These are phyloP conservation scores for Cercophora scortea DNA, from an alignment of 495 filamentous ascomycete genomes.

Conservation along the genomic window DNA sequence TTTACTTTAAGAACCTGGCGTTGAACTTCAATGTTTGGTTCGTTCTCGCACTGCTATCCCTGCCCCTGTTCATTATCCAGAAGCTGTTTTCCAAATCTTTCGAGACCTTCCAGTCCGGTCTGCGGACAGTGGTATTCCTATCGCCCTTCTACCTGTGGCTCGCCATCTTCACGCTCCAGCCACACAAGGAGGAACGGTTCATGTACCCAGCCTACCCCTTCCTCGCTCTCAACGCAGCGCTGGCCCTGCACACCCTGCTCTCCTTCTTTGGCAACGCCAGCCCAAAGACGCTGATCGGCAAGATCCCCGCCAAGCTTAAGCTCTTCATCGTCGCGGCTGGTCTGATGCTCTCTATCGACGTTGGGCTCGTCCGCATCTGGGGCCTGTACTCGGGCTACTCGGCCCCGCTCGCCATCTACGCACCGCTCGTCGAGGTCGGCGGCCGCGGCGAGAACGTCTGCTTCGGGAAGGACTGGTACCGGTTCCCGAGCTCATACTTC, in stretches of 20 bases:
- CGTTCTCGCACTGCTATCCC: slow-evolving; percentile 64
- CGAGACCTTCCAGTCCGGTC: slow-evolving; percentile 37
- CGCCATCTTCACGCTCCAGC: slow-evolving; percentile 78
- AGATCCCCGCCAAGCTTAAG: slow-evolving; percentile 64
- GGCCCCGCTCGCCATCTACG: slow-evolving; percentile 74
- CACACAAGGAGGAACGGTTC: slow-evolving; percentile 98
- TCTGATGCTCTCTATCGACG: slow-evolving; percentile 49
- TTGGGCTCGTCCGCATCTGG: slow-evolving; percentile 64
- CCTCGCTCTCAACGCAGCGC: slow-evolving; percentile 84
- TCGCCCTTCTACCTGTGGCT: slow-evolving; percentile 94
- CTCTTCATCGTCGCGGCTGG: slow-evolving; percentile 46
- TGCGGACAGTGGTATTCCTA: slow-evolving; percentile 69
- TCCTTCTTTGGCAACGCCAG: slow-evolving; percentile 62
- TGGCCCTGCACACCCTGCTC: slow-evolving; percentile 72
- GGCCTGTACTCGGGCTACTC: slow-evolving; percentile 80
- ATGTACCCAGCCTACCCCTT: slow-evolving; percentile 97
- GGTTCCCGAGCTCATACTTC: slow-evolving; percentile 90
- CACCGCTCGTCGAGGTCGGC: slow-evolving; percentile 39
- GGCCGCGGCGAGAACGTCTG: slow-evolving; percentile 65
- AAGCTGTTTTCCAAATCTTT: slow-evolving; percentile 36
- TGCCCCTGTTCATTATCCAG: slow-evolving; percentile 51
- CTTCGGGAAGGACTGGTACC: slow-evolving; percentile 97
- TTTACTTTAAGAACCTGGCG: slow-evolving; percentile 85
- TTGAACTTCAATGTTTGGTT: slow-evolving; percentile 98
- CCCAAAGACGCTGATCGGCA: slow-evolving; percentile 53